These are phyloP conservation scores for Phylloporus rhodoxanthus DNA, from an alignment of 768 basidiomycete species.

Conservation along the genomic window DNA sequence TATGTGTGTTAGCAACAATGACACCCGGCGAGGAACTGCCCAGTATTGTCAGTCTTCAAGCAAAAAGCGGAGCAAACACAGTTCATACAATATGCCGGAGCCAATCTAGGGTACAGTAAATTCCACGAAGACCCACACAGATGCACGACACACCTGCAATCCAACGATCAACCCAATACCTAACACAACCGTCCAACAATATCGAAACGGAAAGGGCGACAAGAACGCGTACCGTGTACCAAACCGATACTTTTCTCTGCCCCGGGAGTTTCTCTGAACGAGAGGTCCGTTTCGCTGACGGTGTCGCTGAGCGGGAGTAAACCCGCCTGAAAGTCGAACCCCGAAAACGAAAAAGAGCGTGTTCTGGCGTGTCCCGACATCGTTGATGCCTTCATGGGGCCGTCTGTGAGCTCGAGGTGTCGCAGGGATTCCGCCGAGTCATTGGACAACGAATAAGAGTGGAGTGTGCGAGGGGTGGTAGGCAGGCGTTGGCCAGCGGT, in stretches of 20 bases:
- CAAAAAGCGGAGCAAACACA: background rate
- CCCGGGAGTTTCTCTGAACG: slow-evolving; percentile 45
- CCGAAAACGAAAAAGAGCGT: slow-evolving; percentile 64
- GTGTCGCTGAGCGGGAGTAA: slow-evolving; percentile 74
- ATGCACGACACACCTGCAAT: slow-evolving; percentile 48
- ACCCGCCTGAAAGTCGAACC: slow-evolving; percentile 75
- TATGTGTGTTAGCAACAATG: slow-evolving; percentile 81
- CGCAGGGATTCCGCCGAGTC: slow-evolving; percentile 74
- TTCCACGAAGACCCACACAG: background rate
- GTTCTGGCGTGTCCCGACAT: slow-evolving; percentile 23
- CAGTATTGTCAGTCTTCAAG: background rate
- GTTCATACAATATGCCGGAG: slow-evolving; percentile 86
- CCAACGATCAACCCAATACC: slow-evolving; percentile 86
- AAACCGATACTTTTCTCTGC: slow-evolving; percentile 72
- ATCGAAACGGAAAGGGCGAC: background rate
- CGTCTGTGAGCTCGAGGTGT: slow-evolving; percentile 72
- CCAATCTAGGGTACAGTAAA: slow-evolving; percentile 52
- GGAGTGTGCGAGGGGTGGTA: slow-evolving; percentile 6
- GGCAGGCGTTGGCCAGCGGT: slow-evolving; percentile 9
- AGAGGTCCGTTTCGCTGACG: slow-evolving; percentile 60
- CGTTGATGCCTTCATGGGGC: slow-evolving; percentile 35
- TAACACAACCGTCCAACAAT: slow-evolving; percentile 25
- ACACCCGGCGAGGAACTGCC: slow-evolving; percentile 86
- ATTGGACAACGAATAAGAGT: slow-evolving; percentile 7
- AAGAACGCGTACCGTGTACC: slow-evolving; percentile 56